phyloP scores from a whole-genome alignment of 164 flowering plant genomes.

The Amborella trichopoda region DNA sequence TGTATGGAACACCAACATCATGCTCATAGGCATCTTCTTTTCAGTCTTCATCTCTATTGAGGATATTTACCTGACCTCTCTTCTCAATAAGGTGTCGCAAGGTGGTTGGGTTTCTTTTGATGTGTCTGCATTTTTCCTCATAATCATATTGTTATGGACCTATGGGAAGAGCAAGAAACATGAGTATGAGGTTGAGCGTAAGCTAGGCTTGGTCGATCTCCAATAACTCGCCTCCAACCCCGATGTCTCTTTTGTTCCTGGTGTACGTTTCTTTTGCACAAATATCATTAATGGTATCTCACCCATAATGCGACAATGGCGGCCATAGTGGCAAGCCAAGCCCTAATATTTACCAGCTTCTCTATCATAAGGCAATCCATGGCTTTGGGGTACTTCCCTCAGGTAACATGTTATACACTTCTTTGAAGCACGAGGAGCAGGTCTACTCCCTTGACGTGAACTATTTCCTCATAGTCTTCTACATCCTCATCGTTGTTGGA shows the following conservation, averaged over 20 bases:
- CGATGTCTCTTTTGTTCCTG: slow-evolving; percentile 5
- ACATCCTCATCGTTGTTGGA: slow-evolving; percentile 10
- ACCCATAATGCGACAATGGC: too few relatives aligned
- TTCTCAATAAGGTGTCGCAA: slow-evolving; percentile 15
- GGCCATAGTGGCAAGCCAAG: too few relatives aligned
- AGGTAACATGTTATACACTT: slow-evolving; percentile 18
- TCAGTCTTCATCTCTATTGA: slow-evolving; percentile 7
- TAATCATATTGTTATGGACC: slow-evolving; percentile 12
- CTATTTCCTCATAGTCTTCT: slow-evolving; percentile 12
- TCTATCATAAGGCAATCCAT: too few relatives aligned
- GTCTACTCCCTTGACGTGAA: slow-evolving; percentile 16
- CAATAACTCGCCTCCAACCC: slow-evolving; percentile 4
- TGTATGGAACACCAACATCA: slow-evolving; percentile 11
- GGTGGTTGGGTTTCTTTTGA: slow-evolving; percentile 20
- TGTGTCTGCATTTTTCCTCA: slow-evolving; percentile 10
- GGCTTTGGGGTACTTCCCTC: slow-evolving; percentile 18
- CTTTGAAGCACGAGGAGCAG: slow-evolving; percentile 9
- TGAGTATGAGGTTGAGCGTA: slow-evolving; percentile 9
- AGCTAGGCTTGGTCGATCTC: slow-evolving; percentile 8
- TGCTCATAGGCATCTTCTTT: slow-evolving; percentile 7
- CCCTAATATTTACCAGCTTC: too few relatives aligned
- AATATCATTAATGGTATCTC: slow-evolving; percentile 16
- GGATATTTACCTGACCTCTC: slow-evolving; percentile 16
- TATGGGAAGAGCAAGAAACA: slow-evolving; percentile 16
- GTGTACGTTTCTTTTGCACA: slow-evolving; percentile 19